Evolutionary conservation across 371 early-diverging fungal species (phyloP).

Genomic region (Rhizomucor pusillus): DNA sequence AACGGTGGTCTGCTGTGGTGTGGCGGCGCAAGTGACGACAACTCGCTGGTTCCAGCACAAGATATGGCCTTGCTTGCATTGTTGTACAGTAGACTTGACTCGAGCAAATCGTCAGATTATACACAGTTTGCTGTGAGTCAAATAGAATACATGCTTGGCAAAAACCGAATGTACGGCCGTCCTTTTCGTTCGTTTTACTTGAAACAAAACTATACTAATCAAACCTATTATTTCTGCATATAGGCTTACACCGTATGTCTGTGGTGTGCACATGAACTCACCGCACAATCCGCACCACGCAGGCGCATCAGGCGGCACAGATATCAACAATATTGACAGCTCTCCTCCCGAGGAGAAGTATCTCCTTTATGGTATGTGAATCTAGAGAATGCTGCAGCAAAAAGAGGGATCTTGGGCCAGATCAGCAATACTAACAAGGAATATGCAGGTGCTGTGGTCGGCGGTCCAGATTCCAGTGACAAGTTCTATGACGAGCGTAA

Average conservation of each 20-base stretch:
- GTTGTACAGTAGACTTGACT: constrained; percentile 29
- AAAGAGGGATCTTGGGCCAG: too few relatives aligned
- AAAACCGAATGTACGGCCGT: constrained; percentile 44
- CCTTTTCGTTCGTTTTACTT: too few relatives aligned
- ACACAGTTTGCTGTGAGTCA: constrained; percentile 46
- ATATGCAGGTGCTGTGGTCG: constrained; percentile 48
- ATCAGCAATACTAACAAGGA: too few relatives aligned
- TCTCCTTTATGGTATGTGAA: constrained; percentile 39
- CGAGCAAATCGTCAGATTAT: constrained; percentile 30
- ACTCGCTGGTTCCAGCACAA: constrained; percentile 49
- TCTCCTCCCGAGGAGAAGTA: constrained; percentile 33
- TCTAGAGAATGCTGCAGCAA: too few relatives aligned
- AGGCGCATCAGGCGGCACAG: constrained; percentile 58
- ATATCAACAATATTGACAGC: constrained; percentile 38
- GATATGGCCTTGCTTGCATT: constrained; percentile 44
- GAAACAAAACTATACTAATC: background rate
- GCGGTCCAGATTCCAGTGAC: constrained; percentile 59
- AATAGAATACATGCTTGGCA: constrained; percentile 56
- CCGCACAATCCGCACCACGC: constrained; percentile 66
- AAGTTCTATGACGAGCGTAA: constrained; percentile 53
- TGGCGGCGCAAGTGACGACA: constrained; percentile 41
- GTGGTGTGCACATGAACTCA: constrained; percentile 60
- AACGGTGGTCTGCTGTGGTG: constrained; percentile 59
- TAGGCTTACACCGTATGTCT: constrained; percentile 57
- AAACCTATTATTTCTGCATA: background rate